Evolutionary conservation across 345 rosid genomes (phyloP), one percentile per base, ranked within the genome.

Genomic region (Aurinia saxatilis): DNA sequence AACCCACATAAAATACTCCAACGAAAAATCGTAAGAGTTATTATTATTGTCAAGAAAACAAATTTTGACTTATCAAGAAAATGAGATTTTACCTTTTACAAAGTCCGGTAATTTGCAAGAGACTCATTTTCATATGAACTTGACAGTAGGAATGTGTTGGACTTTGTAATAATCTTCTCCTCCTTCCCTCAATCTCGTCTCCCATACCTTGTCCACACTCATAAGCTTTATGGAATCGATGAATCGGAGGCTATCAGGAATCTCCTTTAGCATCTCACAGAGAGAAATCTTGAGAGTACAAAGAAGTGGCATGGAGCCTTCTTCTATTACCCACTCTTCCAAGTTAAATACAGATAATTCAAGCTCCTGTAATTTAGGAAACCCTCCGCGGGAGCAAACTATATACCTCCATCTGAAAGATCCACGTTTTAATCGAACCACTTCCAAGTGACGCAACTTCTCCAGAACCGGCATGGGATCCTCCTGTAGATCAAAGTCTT

Each of bases 391-490:
- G 12, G 49, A 73, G 48, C 60, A 66, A 47, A 39, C 15, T 57
- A 82, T 72, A 37, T 42, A 17, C 19, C 13, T 68, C 16, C 79
- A 82, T 6, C 4, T 5, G 8, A 71, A 78, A 54, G 41, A 15
- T 10, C 11, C 44, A 35, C 10, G 15, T 34, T 7, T 5, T 42
- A 66, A 6, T 52, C 18, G 10, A 8, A 45, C 53, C 57, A 39
- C 21, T 2, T 39, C 5, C 16, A 82, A 67, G 57, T 59, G 45
- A 8, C 53, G 67, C 47, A 82, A 44, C 58, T 63, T 78, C 71
- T 65, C 81, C 14, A 79, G 62, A 17, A 62, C 53, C 10, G 70
- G 58, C 78, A 79, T 75, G 0, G 84, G 81, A 44, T 78, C 82
- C 15, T 71, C 78, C 27, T 4, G 1, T 8, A 79, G 72, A 6